Percentiles rank a stretch among this genome's conserved stretches.
Conservation (phyloP, 352 stramenopile species). For the Pythium aquatile region DNA sequence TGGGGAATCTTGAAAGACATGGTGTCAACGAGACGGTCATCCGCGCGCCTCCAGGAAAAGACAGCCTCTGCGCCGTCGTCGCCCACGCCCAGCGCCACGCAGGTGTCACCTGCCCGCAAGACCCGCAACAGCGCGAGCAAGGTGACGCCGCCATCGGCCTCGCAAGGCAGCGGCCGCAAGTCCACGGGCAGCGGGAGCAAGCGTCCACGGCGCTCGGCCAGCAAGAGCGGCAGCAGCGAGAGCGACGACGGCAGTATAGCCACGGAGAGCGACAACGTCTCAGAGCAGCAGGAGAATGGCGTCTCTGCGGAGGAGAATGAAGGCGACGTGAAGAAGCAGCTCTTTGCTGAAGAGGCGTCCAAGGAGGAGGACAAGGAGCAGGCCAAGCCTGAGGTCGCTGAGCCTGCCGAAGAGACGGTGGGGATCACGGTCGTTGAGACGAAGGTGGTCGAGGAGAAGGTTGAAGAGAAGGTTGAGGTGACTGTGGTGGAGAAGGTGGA, state of each 20-base stretch:
- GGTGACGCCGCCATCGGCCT: slow-evolving; percentile 18
- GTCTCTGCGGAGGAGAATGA: slow-evolving; percentile 1
- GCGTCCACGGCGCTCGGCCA: slow-evolving; percentile 9
- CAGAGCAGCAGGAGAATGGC: slow-evolving; percentile 12
- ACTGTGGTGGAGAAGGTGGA: slow-evolving; percentile 22
- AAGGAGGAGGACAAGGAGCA: slow-evolving; percentile 11
- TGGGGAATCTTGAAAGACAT: slow-evolving; percentile 39
- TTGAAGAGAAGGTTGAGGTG: slow-evolving; percentile 42
- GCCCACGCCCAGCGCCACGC: slow-evolving; percentile 20
- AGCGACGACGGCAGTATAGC: slow-evolving; percentile 1
- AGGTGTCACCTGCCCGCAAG: slow-evolving; percentile 1
- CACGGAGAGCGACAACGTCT: slow-evolving; percentile 22
- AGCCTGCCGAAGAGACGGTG: not conserved
- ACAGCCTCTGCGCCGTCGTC: slow-evolving; percentile 21
- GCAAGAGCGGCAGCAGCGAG: slow-evolving; percentile 14
- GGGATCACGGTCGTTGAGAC: slow-evolving; percentile 15
- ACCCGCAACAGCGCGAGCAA: slow-evolving; percentile 19
- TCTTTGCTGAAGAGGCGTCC: slow-evolving; percentile 17
- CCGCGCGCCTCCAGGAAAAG: slow-evolving; percentile 60
- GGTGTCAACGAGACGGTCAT: slow-evolving; percentile 64
- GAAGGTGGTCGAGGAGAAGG: slow-evolving; percentile 24
- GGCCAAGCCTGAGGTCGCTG: not conserved
- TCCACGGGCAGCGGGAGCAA: slow-evolving; percentile 17
- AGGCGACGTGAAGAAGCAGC: slow-evolving; percentile 22
- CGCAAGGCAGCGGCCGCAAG: slow-evolving; percentile 3